These are phyloP conservation scores for Penicillium coffeae DNA, from an alignment of 495 filamentous ascomycete species.

Conservation along the genomic window DNA sequence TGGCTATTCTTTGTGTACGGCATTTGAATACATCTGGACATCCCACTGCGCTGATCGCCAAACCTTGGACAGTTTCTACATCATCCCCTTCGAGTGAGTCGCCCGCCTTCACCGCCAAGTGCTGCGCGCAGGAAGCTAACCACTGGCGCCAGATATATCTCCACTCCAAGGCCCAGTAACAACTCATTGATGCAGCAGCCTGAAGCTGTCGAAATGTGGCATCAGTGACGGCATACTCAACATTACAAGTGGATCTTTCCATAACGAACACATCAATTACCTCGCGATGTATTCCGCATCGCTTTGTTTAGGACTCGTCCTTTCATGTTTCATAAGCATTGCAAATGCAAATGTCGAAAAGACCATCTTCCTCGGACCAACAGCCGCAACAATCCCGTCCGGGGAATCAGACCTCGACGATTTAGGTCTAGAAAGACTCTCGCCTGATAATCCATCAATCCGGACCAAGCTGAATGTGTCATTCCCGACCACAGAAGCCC, in stretches of 20 bases:
- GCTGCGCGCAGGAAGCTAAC: not conserved
- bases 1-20: no score
- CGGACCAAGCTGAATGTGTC: constrained; percentile 59
- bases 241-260: no score
- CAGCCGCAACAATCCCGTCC: constrained; percentile 46
- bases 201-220: not conserved
- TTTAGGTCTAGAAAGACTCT: constrained; percentile 61
- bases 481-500: constrained; percentile 55
- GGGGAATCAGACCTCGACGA: constrained; percentile 57
- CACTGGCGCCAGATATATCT: constrained; percentile 1
- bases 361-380: constrained; percentile 77
- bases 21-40: no score
- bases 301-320: constrained; percentile 21
- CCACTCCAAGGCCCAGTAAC: constrained; percentile 1
- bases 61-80: not conserved
- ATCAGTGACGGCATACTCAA: not conserved
- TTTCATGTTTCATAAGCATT: constrained; percentile 27
- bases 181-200: not conserved
- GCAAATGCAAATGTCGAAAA: constrained; percentile 79
- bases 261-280: not conserved
- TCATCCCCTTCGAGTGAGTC: not conserved
- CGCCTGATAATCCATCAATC: constrained; percentile 51
- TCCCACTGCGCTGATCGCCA: no score
- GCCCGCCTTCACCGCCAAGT: constrained; percentile 4
- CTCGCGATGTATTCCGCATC: constrained; percentile 5